Evolutionary conservation across 331 rosid species (phyloP).

Genomic region (Quercus phellos): DNA sequence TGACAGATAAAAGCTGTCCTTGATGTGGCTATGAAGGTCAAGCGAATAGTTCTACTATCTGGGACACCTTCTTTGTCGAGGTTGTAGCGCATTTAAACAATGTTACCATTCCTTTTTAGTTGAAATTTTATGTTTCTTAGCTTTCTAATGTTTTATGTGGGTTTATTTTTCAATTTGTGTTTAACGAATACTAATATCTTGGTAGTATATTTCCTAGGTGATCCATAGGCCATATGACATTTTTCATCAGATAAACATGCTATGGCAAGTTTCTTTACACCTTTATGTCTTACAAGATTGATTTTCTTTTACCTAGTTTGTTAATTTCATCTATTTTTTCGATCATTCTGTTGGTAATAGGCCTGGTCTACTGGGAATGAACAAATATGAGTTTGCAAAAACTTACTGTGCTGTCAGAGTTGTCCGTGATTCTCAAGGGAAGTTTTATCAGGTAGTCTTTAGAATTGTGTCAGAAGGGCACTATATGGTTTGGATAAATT

Average conservation of each 20-base stretch:
- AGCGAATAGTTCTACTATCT: slow-evolving; percentile 71
- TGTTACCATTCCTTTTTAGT: slow-evolving; percentile 4
- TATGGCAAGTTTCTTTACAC: slow-evolving; percentile 68
- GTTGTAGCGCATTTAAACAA: slow-evolving; percentile 45
- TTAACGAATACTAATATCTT: slow-evolving; percentile 33
- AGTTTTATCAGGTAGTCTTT: slow-evolving; percentile 59
- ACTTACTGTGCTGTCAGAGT: slow-evolving; percentile 70
- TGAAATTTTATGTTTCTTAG: neutral
- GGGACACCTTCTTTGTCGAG: slow-evolving; percentile 98
- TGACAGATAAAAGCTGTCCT: slow-evolving; percentile 77
- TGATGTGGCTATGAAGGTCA: slow-evolving; percentile 74
- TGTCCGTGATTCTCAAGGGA: slow-evolving; percentile 56
- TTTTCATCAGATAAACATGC: slow-evolving; percentile 86
- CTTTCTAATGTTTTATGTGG: slow-evolving; percentile 16
- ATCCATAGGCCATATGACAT: slow-evolving; percentile 89
- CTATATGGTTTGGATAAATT: neutral
- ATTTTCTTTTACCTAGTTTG: slow-evolving; percentile 4
- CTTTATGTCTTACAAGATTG: slow-evolving; percentile 13
- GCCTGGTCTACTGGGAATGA: slow-evolving; percentile 89
- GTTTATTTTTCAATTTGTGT: slow-evolving; percentile 10
- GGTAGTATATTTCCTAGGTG: slow-evolving; percentile 73
- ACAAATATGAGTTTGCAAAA: slow-evolving; percentile 74
- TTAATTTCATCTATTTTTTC: slow-evolving; percentile 14
- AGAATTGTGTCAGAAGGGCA: slow-evolving; percentile 15
- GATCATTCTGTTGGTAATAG: slow-evolving; percentile 38